Evolutionary conservation across 2,329 filamentous ascomycete genomes (phyloP), one percentile per base, ranked within the genome.

Genomic region (Talaromyces albobiverticillius): DNA sequence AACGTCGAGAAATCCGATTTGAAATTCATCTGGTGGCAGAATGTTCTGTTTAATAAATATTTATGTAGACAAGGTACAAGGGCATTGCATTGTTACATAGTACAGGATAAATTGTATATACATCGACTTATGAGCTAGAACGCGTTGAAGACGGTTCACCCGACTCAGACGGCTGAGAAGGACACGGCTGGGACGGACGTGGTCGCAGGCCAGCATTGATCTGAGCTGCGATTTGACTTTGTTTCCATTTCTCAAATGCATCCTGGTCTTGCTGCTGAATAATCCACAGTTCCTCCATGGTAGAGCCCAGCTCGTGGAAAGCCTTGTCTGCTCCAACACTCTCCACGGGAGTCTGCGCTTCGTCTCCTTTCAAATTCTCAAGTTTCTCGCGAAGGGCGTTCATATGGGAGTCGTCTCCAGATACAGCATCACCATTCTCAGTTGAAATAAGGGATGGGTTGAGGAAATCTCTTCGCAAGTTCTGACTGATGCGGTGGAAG

Each of bases 401-500:
- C 7, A 85, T 64, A 51, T 79, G 72, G 3, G 69, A 67, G 14
- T 75, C 65, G 34, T 76, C 73, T 5, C 65, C 67, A 2, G 65
- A 65, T 2, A 67, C 66, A 9, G 64, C 59, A 5, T 64, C 60
- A 20, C 70, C 67, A 34, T 74, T 65, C 48, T 64, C 57, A 62
- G 64, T 54, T 32, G 71, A 64, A 50, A 77, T 73, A 2, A 75
- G 61, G 3, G 78, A 73, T 3, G 79, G 75, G 14, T 76, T 74
- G 41, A 88, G 72, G 34, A 88, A 78, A 55, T 86, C 83, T 40
- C 84, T 82, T 18, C 85, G 82, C 42, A 89, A 75, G 59, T 82
- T 79, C 62, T 88, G 85, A 26, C 85, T 84, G 34, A 89, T 79
- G 23, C 86, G 83, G 63, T 88, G 86, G 61, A 89, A 80, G 29